phyloP scores from a whole-genome alignment of 495 filamentous ascomycete genomes.

The Aspergillus mulundensis region DNA sequence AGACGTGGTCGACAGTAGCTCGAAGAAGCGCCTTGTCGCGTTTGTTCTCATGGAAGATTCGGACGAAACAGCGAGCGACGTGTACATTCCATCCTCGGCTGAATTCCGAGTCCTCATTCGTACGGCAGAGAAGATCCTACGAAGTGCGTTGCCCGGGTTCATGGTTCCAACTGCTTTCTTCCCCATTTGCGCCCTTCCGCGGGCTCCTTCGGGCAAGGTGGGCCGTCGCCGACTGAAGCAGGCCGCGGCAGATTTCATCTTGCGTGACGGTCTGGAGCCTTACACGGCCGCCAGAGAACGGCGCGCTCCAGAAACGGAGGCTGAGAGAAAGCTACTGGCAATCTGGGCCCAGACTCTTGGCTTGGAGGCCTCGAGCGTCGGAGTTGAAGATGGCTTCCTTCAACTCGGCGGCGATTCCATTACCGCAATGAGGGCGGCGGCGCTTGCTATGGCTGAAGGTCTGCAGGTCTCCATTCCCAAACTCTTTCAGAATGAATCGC shows the following conservation, averaged over 20 bases:
- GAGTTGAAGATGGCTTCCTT: neutral
- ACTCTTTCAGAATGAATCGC: too few species aligned
- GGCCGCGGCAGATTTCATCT: neutral
- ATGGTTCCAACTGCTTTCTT: neutral
- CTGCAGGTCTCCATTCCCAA: too few species aligned
- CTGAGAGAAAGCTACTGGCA: neutral
- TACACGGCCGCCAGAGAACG: neutral
- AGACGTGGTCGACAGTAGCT: neutral
- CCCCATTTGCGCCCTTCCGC: neutral
- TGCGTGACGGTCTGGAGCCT: neutral
- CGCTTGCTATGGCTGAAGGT: too few species aligned
- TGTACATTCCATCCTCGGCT: neutral
- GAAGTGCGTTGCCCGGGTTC: neutral
- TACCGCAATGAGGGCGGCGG: neutral
- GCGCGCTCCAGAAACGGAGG: neutral
- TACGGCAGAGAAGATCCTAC: neutral
- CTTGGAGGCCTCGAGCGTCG: neutral
- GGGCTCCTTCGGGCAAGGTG: too few species aligned
- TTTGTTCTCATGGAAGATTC: too few species aligned
- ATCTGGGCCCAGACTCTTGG: neutral
- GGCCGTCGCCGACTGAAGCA: neutral
- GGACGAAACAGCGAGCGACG: neutral
- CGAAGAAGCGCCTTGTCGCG: too few species aligned
- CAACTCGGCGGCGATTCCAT: neutral
- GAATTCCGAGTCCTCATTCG: too few species aligned